These are phyloP conservation scores for Aspergillus latus DNA, from an alignment of 2,329 filamentous ascomycete genomes.

Conservation along the genomic window DNA sequence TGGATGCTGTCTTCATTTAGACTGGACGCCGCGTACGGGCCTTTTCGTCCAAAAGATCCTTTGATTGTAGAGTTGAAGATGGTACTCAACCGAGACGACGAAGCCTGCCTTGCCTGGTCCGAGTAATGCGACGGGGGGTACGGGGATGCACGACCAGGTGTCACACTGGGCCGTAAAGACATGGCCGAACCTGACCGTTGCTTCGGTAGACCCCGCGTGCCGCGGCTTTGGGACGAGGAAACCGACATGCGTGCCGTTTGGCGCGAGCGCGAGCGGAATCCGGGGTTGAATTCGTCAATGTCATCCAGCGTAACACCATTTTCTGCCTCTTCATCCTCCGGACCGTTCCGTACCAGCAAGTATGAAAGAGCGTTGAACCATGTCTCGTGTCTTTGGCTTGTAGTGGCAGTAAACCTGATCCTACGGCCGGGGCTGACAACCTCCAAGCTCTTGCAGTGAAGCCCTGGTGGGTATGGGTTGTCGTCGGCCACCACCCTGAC, in stretches of 20 bases:
- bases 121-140: constrained; percentile 34
- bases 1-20: constrained; percentile 42
- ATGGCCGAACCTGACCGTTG: constrained; percentile 40
- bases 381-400: constrained; percentile 91
- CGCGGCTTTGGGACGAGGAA: constrained; percentile 77
- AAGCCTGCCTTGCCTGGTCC: constrained; percentile 40
- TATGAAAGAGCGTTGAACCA: constrained; percentile 99
- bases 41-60: constrained; percentile 51
- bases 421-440: constrained; percentile 84
- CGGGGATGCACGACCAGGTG: constrained; percentile 39
- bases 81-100: constrained; percentile 49
- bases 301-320: constrained; percentile 62
- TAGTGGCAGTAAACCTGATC: constrained; percentile 92
- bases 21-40: constrained; percentile 38
- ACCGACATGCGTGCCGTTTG: constrained; percentile 62
- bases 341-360: constrained; percentile 73
- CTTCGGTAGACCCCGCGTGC: constrained; percentile 64
- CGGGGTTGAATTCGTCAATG: constrained; percentile 79
- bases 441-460: constrained; percentile 90
- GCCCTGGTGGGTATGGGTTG: constrained; percentile 89
- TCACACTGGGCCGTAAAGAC: constrained; percentile 39
- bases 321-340: constrained; percentile 54
- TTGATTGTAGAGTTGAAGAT: constrained; percentile 51
- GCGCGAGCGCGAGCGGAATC: constrained; percentile 55
- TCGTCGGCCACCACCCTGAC: constrained; percentile 90